A percentile compares a stretch with the other conserved stretches of the same genome.
These are phyloP conservation scores for Nicotiana sylvestris DNA, from an alignment of 257 asterid species.

Conservation along the genomic window DNA sequence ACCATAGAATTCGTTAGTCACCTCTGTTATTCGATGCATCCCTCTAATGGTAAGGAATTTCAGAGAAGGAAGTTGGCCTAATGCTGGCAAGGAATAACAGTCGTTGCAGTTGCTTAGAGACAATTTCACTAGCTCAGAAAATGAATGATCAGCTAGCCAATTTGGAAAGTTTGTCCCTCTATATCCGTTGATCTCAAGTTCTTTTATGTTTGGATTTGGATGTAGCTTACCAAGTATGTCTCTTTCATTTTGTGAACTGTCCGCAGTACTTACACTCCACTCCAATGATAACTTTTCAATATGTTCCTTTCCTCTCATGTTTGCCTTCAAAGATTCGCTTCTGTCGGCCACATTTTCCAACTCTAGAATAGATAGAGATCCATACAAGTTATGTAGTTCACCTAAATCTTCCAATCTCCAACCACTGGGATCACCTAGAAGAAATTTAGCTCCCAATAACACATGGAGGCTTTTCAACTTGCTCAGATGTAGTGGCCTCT, in stretches of 20 bases:
- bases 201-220: background rate
- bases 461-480: background rate
- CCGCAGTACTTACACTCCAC: background rate
- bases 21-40: background rate
- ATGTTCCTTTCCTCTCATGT: background rate
- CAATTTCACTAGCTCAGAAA: background rate
- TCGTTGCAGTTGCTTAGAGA: background rate
- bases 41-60: background rate
- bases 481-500: background rate
- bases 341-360: slow-evolving; percentile 3
- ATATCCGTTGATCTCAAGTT: background rate
- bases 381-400: background rate
- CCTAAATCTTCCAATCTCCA: background rate
- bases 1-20: background rate
- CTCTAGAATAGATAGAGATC: background rate
- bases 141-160: background rate
- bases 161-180: background rate
- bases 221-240: background rate
- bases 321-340: background rate
- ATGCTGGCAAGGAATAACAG: slow-evolving; percentile 12
- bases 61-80: slow-evolving; percentile 9
- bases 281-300: background rate
- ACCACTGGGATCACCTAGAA: background rate
- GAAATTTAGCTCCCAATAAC: background rate
- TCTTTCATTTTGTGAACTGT: background rate